A percentile compares a stretch with the other conserved stretches of the same genome.
Evolutionary conservation across 768 basidiomycete genomes (phyloP).

Genomic region (Calocybe cyanea): DNA sequence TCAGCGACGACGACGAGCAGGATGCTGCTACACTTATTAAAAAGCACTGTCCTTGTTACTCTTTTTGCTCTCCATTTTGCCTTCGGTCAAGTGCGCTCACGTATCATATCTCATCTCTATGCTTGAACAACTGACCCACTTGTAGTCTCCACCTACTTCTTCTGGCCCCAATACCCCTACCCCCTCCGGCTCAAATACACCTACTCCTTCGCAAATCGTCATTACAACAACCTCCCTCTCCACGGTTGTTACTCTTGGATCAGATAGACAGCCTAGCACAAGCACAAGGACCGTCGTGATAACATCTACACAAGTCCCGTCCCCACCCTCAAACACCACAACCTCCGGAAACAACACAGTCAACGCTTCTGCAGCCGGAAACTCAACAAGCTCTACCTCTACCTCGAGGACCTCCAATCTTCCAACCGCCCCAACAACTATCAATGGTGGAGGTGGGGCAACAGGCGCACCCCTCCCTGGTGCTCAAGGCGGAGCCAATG

Average conservation of each 20-base stretch:
- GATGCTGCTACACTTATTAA: conserved; percentile 23
- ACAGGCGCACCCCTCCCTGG: conserved; percentile 64
- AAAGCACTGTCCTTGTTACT: too few species aligned
- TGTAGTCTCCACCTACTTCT: conserved; percentile 3
- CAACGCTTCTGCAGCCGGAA: conserved; percentile 20
- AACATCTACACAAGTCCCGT: conserved; percentile 35
- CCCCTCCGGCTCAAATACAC: not conserved
- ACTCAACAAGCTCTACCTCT: conserved; percentile 29
- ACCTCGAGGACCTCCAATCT: conserved; percentile 32
- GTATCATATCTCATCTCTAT: not conserved
- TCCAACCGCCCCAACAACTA: conserved; percentile 56
- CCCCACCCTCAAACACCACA: conserved; percentile 14
- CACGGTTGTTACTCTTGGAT: conserved; percentile 31
- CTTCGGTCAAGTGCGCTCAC: conserved; percentile 37
- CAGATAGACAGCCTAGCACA: conserved; percentile 39
- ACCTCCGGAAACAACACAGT: conserved; percentile 21
- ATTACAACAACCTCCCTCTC: conserved; percentile 38
- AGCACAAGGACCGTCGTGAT: conserved; percentile 38
- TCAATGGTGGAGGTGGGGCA: conserved; percentile 51
- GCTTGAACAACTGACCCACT: conserved; percentile 1
- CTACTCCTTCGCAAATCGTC: conserved; percentile 27
- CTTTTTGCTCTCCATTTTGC: conserved; percentile 35
- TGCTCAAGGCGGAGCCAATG: conserved; percentile 48
- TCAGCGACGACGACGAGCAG: conserved; percentile 19
- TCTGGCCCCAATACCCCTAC: conserved; percentile 1